Evolutionary conservation across 768 basidiomycete species (phyloP).

Genomic region (Mycena rosella): DNA sequence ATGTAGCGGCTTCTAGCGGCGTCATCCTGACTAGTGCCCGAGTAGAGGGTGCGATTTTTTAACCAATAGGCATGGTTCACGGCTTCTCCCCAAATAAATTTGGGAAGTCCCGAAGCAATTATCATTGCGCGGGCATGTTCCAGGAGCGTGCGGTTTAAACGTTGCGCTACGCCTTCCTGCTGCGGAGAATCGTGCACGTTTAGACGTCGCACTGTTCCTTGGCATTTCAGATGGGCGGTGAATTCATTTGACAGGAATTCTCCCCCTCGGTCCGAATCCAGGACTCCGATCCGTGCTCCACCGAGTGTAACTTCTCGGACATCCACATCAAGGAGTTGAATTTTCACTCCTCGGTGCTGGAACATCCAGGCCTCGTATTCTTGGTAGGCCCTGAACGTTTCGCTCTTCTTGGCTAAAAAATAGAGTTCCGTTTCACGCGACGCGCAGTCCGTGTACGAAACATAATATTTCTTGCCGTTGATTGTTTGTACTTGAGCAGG

Average conservation of each 20-base stretch:
- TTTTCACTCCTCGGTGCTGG: no score
- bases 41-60: not conserved
- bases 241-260: not conserved
- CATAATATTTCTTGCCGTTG: no score
- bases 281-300: not conserved
- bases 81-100: conserved; percentile 44
- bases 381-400: no score
- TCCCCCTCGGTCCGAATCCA: not conserved
- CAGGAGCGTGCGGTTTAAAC: conserved; percentile 45
- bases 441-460: no score
- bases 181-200: conserved; percentile 43
- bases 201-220: not conserved
- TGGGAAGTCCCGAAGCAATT: conserved; percentile 41
- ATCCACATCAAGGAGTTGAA: no score
- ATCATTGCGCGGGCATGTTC: conserved; percentile 48
- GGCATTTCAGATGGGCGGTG: not conserved
- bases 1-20: not conserved
- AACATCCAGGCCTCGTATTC: no score
- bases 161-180: conserved; percentile 54
- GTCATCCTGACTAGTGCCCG: not conserved
- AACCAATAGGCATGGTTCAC: not conserved
- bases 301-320: no score
- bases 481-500: no score
- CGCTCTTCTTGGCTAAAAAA: no score
- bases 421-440: no score